These are phyloP conservation scores for Moringa oleifera DNA, from an alignment of 345 rosid genomes.

Conservation along the genomic window DNA sequence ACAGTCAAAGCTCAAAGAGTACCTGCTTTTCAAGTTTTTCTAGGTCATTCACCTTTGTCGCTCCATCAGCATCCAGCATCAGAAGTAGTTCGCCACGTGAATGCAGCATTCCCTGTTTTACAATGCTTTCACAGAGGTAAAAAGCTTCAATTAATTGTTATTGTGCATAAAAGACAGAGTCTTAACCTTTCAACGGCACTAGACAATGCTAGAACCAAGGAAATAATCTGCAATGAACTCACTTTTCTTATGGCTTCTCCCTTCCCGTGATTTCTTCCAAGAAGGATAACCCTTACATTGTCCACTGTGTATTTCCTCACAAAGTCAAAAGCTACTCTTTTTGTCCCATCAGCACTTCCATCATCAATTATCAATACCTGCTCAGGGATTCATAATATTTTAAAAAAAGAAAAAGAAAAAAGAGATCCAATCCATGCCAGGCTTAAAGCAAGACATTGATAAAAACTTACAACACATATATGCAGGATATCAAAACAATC, in stretches of 20 bases:
- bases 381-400: constrained; percentile 13
- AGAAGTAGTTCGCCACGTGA: constrained; percentile 93
- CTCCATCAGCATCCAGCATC: constrained; percentile 99
- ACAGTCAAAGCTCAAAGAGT: constrained; percentile 14
- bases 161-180: constrained; percentile 8
- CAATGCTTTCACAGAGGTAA: constrained; percentile 73
- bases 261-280: constrained; percentile 93
- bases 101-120: constrained; percentile 99
- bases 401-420: constrained; percentile 3
- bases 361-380: constrained; percentile 93
- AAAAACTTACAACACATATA: neutral
- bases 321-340: constrained; percentile 75
- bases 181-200: constrained; percentile 8
- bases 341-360: constrained; percentile 89
- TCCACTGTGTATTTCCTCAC: constrained; percentile 71
- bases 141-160: constrained; percentile 45
- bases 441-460: neutral
- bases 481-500: neutral
- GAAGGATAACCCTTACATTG: constrained; percentile 75
- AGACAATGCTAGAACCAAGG: neutral
- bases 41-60: constrained; percentile 86
- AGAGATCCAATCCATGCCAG: neutral
- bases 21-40: constrained; percentile 98
- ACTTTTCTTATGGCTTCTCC: constrained; percentile 99
- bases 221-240: constrained; percentile 39